Base-by-base conservation (phyloP, 1,284 basidiomycete species). In the Lentinula novae-zelandiae region DNA sequence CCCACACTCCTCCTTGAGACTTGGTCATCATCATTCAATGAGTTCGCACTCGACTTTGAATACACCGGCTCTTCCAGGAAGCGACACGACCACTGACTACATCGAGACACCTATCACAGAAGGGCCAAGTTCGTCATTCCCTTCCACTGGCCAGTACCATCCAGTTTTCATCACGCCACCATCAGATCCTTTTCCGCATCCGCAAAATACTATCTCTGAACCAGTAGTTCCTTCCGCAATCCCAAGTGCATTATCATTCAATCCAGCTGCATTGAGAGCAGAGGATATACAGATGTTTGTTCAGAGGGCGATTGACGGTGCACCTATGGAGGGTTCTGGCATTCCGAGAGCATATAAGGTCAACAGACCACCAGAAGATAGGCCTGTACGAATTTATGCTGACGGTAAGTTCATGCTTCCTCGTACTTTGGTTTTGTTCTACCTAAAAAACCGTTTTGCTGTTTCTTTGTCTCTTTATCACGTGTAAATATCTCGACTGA, bases 331-430 rank as follows among this genome's bases (percentile, higher is more conserved):
- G 22, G 57, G 38, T 38, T 49, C 46, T 15, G 57, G 57, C 6
- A 17, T 38, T 34, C 31, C 33, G 66, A 81, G 90, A 62, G 76
- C 78, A 65, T 98, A 96, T 79, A 89, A 82, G 72, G 95, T 96
- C 70, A 96, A 93, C 66, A 76, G 82, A 36, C 94, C 96, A 0
- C 92, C 94, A 0, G 77, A 76, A 12, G 87, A 82, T 61, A 80
- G 96, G 57, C 93, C 95, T 0, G 85, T 97, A 15, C 83, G 96
- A 62, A 84, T 99, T 49, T 99, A 98, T 70, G 96, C 97, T 1
- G 97, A 99, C 76, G 96, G 92, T 80, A 68, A 67, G 75, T 68
- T 66, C 66, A 39, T 60, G 62, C 61, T 42, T 61, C 49, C 46
- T 6, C 36, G 22, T 27, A 22, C 50, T 0, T 38, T 22, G 27